A percentile compares a stretch with the other conserved stretches of the same genome.
Evolutionary conservation across 2,329 filamentous ascomycete species (phyloP).

Genomic region (Colletotrichum camelliae): DNA sequence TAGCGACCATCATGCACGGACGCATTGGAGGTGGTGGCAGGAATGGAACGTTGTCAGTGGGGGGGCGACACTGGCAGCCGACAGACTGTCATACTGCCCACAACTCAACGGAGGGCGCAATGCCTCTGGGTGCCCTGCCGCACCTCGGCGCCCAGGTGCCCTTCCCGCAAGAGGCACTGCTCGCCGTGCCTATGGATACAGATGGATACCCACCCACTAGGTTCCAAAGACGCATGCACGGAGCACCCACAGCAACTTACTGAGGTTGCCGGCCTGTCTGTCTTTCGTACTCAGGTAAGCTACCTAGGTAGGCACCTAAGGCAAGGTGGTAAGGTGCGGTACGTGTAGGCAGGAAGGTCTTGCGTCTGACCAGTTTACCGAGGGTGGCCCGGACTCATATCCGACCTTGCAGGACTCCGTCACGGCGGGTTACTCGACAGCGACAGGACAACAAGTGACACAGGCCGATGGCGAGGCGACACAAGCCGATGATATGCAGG

Average conservation of each 20-base stretch:
- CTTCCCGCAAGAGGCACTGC: background rate
- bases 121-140: background rate
- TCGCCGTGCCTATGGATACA: background rate
- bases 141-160: background rate
- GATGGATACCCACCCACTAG: background rate
- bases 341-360: background rate
- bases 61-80: background rate
- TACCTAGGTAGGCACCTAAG: background rate
- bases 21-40: background rate
- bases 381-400: background rate
- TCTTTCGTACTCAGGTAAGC: background rate
- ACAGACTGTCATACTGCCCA: background rate
- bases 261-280: background rate
- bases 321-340: background rate
- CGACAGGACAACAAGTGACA: background rate
- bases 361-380: background rate
- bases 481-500: conserved; percentile 1
- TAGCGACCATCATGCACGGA: background rate
- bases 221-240: background rate
- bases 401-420: background rate
- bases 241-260: background rate
- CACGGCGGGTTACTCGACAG: background rate
- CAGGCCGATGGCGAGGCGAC: background rate
- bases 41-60: background rate
- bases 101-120: background rate